These are phyloP conservation scores for Phaeosphaeriaceae sp. DNA, from an alignment of 2,329 filamentous ascomycete genomes.

Conservation along the genomic window DNA sequence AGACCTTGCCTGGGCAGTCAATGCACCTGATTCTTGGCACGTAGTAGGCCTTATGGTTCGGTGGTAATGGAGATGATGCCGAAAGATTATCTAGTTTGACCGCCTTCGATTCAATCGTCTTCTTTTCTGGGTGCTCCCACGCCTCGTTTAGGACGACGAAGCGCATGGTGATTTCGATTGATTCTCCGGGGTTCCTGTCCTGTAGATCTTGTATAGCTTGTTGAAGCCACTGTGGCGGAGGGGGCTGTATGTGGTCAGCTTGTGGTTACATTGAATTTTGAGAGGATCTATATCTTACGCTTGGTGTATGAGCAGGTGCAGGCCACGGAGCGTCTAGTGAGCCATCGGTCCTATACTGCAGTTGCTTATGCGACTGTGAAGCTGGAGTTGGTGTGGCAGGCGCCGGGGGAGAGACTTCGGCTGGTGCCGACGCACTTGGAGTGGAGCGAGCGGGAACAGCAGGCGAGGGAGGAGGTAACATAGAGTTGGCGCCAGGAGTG, in stretches of 20 bases:
- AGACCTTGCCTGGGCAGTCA: constrained; percentile 92
- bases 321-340: constrained; percentile 70
- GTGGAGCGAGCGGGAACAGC: constrained; percentile 46
- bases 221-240: constrained; percentile 84
- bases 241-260: constrained; percentile 64
- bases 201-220: constrained; percentile 75
- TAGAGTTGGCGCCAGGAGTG: constrained; percentile 60
- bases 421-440: constrained; percentile 25
- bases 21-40: constrained; percentile 88
- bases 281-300: constrained; percentile 60
- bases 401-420: constrained; percentile 38
- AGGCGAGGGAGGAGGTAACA: constrained; percentile 62
- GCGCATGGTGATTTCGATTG: constrained; percentile 90
- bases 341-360: constrained; percentile 55
- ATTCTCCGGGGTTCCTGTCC: constrained; percentile 74
- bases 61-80: constrained; percentile 60
- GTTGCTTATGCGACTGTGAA: constrained; percentile 38
- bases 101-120: constrained; percentile 55
- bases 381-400: constrained; percentile 48
- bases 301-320: constrained; percentile 62
- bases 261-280: background rate
- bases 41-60: constrained; percentile 78
- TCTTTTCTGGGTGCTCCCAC: constrained; percentile 58
- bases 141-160: constrained; percentile 77
- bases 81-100: constrained; percentile 59